Evolutionary conservation across 1,284 basidiomycete species (phyloP).

Genomic region (Cryptococcus sp.): DNA sequence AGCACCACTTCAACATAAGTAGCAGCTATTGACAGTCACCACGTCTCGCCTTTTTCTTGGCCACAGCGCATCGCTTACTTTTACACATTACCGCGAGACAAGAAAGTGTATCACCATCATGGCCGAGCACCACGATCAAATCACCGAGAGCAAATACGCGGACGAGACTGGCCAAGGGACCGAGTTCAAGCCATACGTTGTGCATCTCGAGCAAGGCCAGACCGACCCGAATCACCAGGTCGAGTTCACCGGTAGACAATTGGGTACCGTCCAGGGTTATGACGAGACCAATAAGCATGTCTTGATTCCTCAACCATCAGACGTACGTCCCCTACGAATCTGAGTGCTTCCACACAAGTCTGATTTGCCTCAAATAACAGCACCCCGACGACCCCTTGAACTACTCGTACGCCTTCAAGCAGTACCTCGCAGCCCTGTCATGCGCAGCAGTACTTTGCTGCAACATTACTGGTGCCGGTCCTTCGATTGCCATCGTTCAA

Average conservation of each 20-base stretch:
- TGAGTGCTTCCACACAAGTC: not conserved
- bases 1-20: too few species aligned
- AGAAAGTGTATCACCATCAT: too few species aligned
- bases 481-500: not conserved
- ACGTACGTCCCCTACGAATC: not conserved
- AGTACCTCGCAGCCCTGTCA: not conserved
- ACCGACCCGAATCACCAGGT: conserved; percentile 1
- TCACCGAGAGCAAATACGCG: too few species aligned
- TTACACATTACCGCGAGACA: too few species aligned
- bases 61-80: too few species aligned
- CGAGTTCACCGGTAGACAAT: not conserved
- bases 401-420: not conserved
- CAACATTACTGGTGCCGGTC: not conserved
- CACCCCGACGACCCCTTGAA: not conserved
- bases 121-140: too few species aligned
- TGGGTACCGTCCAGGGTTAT: not conserved
- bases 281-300: not conserved
- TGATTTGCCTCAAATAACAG: not conserved
- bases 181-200: not conserved
- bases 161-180: too few species aligned
- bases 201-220: not conserved
- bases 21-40: too few species aligned
- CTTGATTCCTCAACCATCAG: not conserved
- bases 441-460: not conserved
- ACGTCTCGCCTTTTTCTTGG: too few species aligned